Evolutionary conservation across 305 asterid species (phyloP).

Genomic region (Solanum hybrid): DNA sequence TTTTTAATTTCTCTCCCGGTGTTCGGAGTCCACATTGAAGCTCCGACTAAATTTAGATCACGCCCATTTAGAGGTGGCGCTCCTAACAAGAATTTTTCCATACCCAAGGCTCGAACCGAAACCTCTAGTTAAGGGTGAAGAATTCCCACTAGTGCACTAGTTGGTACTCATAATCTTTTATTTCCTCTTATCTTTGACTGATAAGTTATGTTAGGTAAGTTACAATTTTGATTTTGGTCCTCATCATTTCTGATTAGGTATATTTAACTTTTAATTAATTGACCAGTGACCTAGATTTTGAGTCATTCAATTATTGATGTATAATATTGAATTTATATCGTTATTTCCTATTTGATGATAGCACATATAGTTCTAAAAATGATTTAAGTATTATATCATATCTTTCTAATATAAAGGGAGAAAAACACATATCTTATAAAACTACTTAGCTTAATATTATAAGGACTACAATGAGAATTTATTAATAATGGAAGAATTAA

Average conservation of each 20-base stretch:
- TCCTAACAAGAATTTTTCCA: neutral
- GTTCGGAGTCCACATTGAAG: no score
- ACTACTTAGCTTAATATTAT: neutral
- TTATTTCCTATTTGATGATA: neutral
- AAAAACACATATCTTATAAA: neutral
- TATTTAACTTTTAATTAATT: neutral
- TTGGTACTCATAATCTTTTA: neutral
- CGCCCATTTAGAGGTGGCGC: neutral
- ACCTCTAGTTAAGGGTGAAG: neutral
- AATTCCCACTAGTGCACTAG: neutral
- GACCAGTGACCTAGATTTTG: neutral
- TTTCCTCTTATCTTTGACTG: neutral
- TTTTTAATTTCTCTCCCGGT: no score
- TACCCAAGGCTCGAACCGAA: no score
- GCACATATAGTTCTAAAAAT: neutral
- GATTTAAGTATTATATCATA: neutral
- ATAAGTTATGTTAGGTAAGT: neutral
- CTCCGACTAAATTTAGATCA: neutral
- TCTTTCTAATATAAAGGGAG: neutral
- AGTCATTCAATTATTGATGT: neutral
- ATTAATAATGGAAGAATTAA: neutral
- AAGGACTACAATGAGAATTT: neutral
- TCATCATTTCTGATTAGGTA: neutral
- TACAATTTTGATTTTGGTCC: neutral
- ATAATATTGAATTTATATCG: neutral